Base-by-base conservation (phyloP, 2,329 filamentous ascomycete genomes). In the Grosmannia penicillata region DNA sequence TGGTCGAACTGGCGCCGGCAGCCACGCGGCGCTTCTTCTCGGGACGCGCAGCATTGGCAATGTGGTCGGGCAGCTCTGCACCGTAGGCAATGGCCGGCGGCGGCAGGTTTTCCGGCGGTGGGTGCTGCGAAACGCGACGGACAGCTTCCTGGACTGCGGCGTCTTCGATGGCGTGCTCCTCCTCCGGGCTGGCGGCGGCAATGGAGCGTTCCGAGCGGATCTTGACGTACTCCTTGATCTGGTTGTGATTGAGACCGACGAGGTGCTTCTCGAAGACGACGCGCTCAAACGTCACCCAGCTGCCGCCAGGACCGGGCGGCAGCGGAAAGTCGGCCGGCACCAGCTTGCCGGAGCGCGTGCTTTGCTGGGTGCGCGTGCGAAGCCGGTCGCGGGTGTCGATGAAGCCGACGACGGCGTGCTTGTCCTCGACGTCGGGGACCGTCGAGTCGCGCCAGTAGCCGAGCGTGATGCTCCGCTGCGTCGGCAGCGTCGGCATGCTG, bases 261-360 rank as follows among this genome's bases (percentile, higher is more conserved):
- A 78, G 64, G 41, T 75, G 70, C 8, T 65, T 52, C 3, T 69
- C 66, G 47, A 78, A 77, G 18, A 74, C 64, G 23, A 77, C 63
- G 17, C 69, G 61, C 41, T 75, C 68, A 46, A 77, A 77, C 0
- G 72, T 76, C 19, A 77, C 71, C 73, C 72, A 78, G 50, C 71
- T 75, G 38, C 70, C 72, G 18, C 72, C 72, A 2, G 72, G 69
- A 1, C 72, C 73, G 3, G 69, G 65, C 1, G 72, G 72, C 4
- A 73, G 48, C 24, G 70, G 57, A 49, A 62, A 62, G 22, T 61
- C 56, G 29, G 59, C 51, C 6, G 62, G 57, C 22, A 76, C 57
- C 3, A 57, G 49, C 10, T 68, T 60, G 11, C 70, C 70, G 3
- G 55, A 49, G 18, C 66, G 62, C 32, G 65, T 71, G 35, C 59